Conservation (phyloP, 305 asterid species). For the Fraxinus latifolia region DNA sequence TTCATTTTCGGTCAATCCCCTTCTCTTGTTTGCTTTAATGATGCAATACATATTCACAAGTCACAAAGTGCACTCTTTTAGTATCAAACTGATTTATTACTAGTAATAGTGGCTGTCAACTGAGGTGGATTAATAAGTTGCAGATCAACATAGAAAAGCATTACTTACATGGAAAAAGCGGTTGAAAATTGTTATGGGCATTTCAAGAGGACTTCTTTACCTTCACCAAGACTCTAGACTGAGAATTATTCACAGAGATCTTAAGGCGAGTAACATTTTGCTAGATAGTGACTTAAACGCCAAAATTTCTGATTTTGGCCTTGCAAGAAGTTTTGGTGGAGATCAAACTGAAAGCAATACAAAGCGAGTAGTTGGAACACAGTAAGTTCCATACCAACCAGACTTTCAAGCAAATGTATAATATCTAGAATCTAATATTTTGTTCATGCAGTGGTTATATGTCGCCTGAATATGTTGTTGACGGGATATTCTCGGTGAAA, state of each 20-base stretch:
- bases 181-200: neutral
- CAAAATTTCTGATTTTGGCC: slow-evolving; percentile 26
- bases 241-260: neutral
- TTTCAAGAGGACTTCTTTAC: neutral
- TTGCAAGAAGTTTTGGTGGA: slow-evolving; percentile 23
- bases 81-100: neutral
- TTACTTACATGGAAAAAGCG: neutral
- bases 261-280: neutral
- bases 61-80: neutral
- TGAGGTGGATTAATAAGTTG: neutral
- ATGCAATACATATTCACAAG: neutral
- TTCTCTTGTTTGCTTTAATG: neutral
- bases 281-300: slow-evolving; percentile 20
- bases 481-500: slow-evolving; percentile 32
- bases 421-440: neutral
- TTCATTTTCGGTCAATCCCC: slow-evolving; percentile 19
- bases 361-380: neutral
- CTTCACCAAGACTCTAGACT: neutral
- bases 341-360: slow-evolving; percentile 17
- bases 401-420: too few species aligned
- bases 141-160: neutral
- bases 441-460: slow-evolving; percentile 26
- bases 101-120: neutral
- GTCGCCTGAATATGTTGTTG: slow-evolving; percentile 38
- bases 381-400: neutral